Conservation (phyloP, 1,284 basidiomycete species). For the Lignosus rhinocerotis region DNA sequence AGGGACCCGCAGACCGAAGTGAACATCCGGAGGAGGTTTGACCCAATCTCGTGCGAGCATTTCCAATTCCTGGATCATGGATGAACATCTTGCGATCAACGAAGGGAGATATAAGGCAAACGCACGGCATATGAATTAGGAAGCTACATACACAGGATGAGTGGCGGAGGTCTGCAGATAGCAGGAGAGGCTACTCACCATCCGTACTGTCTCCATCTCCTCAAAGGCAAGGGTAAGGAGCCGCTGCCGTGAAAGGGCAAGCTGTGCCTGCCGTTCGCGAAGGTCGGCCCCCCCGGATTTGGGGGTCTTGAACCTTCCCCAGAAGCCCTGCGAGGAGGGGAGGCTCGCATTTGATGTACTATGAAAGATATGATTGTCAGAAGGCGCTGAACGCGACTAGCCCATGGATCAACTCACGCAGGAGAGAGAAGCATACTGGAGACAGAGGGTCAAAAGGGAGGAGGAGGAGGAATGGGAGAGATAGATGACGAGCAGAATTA, state of each 20-base stretch:
- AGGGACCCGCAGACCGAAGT: slow-evolving; percentile 72
- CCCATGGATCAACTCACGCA: slow-evolving; percentile 55
- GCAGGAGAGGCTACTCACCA: slow-evolving; percentile 41
- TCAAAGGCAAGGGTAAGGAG: slow-evolving; percentile 78
- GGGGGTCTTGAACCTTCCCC: slow-evolving; percentile 65
- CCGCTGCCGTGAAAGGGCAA: slow-evolving; percentile 67
- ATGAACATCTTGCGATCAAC: not conserved
- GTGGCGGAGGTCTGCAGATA: slow-evolving; percentile 4
- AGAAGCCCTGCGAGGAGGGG: slow-evolving; percentile 55
- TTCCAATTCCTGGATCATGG: slow-evolving; percentile 63
- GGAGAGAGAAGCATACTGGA: slow-evolving; percentile 71
- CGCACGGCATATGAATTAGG: slow-evolving; percentile 62
- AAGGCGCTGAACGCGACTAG: slow-evolving; percentile 25
- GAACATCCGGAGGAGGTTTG: slow-evolving; percentile 74
- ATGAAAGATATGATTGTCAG: slow-evolving; percentile 38
- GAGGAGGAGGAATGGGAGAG: slow-evolving; percentile 12
- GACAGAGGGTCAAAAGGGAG: not conserved
- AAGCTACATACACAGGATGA: slow-evolving; percentile 42
- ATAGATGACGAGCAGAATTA: slow-evolving; percentile 10
- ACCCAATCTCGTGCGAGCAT: slow-evolving; percentile 78
- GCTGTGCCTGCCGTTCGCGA: slow-evolving; percentile 47
- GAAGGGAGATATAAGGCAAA: not conserved
- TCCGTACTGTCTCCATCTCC: slow-evolving; percentile 80
- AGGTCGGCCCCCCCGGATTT: slow-evolving; percentile 58
- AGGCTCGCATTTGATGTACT: slow-evolving; percentile 66